Evolutionary conservation across 2,329 filamentous ascomycete species (phyloP).

Genomic region (Paracamarosporium sp.): DNA sequence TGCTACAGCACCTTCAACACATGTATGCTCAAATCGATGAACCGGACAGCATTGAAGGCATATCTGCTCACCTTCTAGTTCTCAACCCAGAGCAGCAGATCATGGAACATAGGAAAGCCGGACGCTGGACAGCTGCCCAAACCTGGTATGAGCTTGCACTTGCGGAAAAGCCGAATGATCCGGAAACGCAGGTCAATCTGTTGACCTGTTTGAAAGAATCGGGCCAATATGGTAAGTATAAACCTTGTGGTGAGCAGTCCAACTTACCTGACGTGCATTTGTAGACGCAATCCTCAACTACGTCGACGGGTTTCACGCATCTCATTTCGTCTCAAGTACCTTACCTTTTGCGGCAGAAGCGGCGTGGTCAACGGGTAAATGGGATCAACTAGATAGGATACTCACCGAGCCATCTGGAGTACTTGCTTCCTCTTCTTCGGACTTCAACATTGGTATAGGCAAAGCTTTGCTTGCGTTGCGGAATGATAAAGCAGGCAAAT

Average conservation of each 20-base stretch:
- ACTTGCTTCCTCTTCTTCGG: constrained; percentile 50
- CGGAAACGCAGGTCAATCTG: constrained; percentile 81
- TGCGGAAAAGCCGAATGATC: constrained; percentile 76
- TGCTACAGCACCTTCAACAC: constrained; percentile 82
- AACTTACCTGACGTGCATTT: constrained; percentile 23
- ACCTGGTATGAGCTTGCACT: constrained; percentile 97
- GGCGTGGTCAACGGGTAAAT: constrained; percentile 86
- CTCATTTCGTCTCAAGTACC: constrained; percentile 54
- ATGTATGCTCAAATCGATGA: constrained; percentile 99
- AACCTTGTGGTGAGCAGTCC: neutral
- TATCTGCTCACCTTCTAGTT: constrained; percentile 83
- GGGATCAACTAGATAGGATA: constrained; percentile 76
- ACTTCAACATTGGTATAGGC: constrained; percentile 86
- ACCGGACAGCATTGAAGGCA: constrained; percentile 93
- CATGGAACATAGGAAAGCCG: constrained; percentile 89
- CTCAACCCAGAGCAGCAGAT: constrained; percentile 95
- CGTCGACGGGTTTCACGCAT: constrained; percentile 73
- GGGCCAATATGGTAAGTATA: constrained; percentile 81
- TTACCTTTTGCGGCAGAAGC: constrained; percentile 89
- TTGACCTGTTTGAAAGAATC: constrained; percentile 90
- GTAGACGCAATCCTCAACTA: constrained; percentile 85
- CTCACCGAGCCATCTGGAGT: constrained; percentile 53
- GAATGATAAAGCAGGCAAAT: constrained; percentile 57
- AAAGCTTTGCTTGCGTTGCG: constrained; percentile 68
- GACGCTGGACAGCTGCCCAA: constrained; percentile 91